Conservation (phyloP, 225 moss, liverwort and hornwort genomes). For the Physcomitrium patens region DNA sequence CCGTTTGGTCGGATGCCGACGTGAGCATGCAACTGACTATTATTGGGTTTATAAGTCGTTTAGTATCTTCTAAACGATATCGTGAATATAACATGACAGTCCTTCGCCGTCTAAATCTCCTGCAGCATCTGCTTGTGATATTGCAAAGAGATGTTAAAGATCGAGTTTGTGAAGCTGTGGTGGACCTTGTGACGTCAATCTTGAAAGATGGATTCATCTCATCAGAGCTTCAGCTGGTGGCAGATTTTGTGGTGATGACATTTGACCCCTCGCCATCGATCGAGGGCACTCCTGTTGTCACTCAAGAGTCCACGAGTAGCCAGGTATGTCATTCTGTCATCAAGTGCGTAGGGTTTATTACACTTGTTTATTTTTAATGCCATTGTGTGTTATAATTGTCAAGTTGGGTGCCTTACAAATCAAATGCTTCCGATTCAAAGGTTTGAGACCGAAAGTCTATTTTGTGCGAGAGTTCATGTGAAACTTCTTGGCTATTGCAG, state of each 20-base stretch:
- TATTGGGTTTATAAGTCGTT: constrained; percentile 69
- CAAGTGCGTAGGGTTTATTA: constrained; percentile 16
- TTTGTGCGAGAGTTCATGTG: constrained; percentile 39
- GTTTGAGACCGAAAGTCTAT: constrained; percentile 10
- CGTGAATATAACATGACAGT: constrained; percentile 86
- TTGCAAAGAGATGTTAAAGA: constrained; percentile 87
- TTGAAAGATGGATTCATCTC: constrained; percentile 84
- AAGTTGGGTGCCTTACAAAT: background rate
- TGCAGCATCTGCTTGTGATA: constrained; percentile 88
- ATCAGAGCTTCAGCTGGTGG: constrained; percentile 86
- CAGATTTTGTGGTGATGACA: constrained; percentile 98
- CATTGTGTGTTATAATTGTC: constrained; percentile 14
- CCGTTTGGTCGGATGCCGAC: constrained; percentile 85
- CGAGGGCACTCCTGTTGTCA: constrained; percentile 53
- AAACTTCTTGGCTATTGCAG: constrained; percentile 57
- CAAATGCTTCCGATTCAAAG: background rate
- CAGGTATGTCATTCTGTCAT: constrained; percentile 47
- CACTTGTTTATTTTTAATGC: constrained; percentile 11
- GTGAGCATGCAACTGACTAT: constrained; percentile 69
- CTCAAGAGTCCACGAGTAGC: constrained; percentile 70
- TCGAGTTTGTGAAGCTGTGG: constrained; percentile 81
- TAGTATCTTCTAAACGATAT: constrained; percentile 82
- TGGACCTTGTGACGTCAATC: constrained; percentile 74
- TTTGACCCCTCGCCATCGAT: constrained; percentile 83
- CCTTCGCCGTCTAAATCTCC: constrained; percentile 75